A percentile compares a stretch with the other conserved stretches of the same genome.
phyloP scores from a whole-genome alignment of 148 eudicot species.

The Pouteria glomerata region DNA sequence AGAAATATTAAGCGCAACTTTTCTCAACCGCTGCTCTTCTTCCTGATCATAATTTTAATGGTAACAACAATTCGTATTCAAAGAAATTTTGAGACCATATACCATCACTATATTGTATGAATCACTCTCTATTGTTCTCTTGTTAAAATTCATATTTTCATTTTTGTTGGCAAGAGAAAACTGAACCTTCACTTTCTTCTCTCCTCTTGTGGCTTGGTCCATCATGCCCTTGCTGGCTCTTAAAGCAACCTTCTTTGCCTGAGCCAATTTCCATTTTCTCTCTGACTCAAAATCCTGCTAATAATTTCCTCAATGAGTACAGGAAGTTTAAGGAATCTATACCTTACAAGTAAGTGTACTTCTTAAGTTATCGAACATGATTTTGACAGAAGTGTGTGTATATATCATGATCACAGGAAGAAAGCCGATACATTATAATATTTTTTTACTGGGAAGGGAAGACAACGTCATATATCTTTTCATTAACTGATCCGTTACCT shows the following conservation, averaged over 20 bases:
- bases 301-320: constrained; percentile 14
- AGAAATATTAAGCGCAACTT: constrained; percentile 84
- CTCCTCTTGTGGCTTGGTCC: constrained; percentile 94
- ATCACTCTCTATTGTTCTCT: background rate
- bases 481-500: constrained; percentile 42
- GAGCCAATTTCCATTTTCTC: constrained; percentile 94
- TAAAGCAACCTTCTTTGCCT: constrained; percentile 91
- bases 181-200: constrained; percentile 76
- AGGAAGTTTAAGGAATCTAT: background rate
- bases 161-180: background rate
- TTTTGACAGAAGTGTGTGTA: background rate
- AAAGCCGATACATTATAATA: background rate
- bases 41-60: constrained; percentile 45
- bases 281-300: constrained; percentile 96
- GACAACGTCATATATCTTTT: background rate
- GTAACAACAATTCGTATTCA: constrained; percentile 9
- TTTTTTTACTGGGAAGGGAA: background rate
- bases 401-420: background rate
- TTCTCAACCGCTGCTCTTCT: constrained; percentile 87
- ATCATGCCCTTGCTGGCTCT: constrained; percentile 96
- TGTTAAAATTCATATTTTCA: too few species aligned
- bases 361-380: background rate
- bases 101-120: background rate
- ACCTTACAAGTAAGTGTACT: background rate
- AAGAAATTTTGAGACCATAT: background rate